These are phyloP conservation scores for Warburgia ugandensis DNA, from an alignment of 164 flowering plant species.

Conservation along the genomic window DNA sequence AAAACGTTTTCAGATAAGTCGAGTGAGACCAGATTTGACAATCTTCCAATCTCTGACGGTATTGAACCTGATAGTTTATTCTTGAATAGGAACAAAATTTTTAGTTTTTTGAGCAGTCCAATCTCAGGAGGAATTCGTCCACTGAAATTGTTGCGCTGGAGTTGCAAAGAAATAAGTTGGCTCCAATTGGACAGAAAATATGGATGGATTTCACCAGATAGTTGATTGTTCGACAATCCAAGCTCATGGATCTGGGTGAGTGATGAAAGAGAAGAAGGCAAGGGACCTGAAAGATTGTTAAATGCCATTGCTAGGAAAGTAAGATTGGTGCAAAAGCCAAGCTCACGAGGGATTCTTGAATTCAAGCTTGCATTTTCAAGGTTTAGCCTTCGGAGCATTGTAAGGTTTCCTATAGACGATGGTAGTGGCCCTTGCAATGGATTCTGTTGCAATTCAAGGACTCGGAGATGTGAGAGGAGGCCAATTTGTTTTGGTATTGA, in stretches of 20 bases:
- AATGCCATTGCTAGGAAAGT: conserved; percentile 9
- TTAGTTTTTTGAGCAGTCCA: no score
- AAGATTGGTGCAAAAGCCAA: conserved; percentile 22
- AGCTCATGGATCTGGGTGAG: conserved; percentile 12
- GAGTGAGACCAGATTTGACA: conserved; percentile 6
- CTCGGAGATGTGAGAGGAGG: conserved; percentile 13
- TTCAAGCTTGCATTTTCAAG: conserved; percentile 12
- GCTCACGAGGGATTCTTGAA: conserved; percentile 24
- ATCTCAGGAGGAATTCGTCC: conserved; percentile 28
- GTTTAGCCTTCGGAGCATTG: conserved; percentile 14
- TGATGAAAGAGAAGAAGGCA: conserved; percentile 18
- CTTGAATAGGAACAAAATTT: no score
- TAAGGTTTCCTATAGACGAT: conserved; percentile 20
- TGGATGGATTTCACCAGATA: conserved; percentile 20
- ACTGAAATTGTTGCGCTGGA: conserved; percentile 7
- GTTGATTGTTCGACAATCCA: conserved; percentile 13
- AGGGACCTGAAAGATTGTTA: conserved; percentile 16
- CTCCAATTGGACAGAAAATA: conserved; percentile 23
- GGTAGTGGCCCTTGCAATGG: conserved; percentile 20
- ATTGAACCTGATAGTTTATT: no score
- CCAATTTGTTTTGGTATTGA: conserved; percentile 17
- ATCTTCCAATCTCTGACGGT: conserved; percentile 14
- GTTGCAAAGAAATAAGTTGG: conserved; percentile 18
- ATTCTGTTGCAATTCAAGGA: conserved; percentile 18
- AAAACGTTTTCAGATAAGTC: conserved; percentile 12